phyloP scores from a whole-genome alignment of 148 eudicot species.

The Bassia scoparia region DNA sequence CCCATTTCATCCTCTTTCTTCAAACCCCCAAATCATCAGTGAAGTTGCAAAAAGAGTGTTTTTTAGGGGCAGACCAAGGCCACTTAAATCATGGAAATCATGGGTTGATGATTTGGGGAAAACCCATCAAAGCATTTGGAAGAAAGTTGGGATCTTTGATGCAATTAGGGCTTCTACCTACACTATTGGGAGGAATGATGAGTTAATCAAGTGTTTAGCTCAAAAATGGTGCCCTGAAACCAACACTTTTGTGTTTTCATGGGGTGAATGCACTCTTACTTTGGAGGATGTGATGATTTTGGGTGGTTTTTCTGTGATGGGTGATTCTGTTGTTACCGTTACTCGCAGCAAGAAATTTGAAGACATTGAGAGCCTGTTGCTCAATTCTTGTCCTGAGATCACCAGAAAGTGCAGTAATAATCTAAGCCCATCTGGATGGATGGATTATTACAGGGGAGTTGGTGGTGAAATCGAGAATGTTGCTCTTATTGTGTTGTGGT shows the following conservation, averaged over 20 bases:
- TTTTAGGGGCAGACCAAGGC: neutral
- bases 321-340: constrained; percentile 1
- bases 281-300: constrained; percentile 41
- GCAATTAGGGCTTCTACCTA: constrained; percentile 31
- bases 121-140: constrained; percentile 26
- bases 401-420: neutral
- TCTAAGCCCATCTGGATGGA: constrained; percentile 22
- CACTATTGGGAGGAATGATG: constrained; percentile 16
- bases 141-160: constrained; percentile 29
- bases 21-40: neutral
- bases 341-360: neutral
- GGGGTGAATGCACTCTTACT: constrained; percentile 41
- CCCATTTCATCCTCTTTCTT: neutral
- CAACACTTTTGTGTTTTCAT: constrained; percentile 26
- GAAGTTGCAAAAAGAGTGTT: neutral
- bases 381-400: neutral
- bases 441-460: constrained; percentile 20
- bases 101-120: constrained; percentile 20
- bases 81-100: neutral
- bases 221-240: constrained; percentile 40
- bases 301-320: constrained; percentile 32
- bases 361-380: neutral
- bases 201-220: constrained; percentile 25
- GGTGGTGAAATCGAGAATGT: constrained; percentile 32
- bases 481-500: constrained; percentile 39